Evolutionary conservation across 1,284 basidiomycete genomes (phyloP).

Genomic region (Hypsizygus ulmarius): DNA sequence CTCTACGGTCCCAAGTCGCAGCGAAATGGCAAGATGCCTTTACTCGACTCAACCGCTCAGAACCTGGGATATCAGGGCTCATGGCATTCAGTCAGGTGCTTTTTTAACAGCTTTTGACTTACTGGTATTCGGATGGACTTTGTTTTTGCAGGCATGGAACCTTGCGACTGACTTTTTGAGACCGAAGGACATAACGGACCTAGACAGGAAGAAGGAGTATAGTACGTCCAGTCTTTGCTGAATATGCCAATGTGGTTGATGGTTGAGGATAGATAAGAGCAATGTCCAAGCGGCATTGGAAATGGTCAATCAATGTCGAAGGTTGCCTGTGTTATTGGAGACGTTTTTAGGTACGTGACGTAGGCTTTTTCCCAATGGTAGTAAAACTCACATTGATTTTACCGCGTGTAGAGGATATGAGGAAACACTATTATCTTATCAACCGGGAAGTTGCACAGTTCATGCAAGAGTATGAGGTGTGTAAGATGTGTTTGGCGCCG

Average conservation of each 20-base stretch:
- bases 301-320: constrained; percentile 51
- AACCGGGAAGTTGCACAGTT: constrained; percentile 55
- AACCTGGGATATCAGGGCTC: constrained; percentile 65
- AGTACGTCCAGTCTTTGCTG: constrained; percentile 19
- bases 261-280: constrained; percentile 42
- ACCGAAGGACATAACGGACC: constrained; percentile 49
- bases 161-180: constrained; percentile 54
- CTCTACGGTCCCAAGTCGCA: constrained; percentile 58
- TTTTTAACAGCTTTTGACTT: neutral
- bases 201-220: constrained; percentile 16
- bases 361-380: constrained; percentile 5
- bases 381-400: constrained; percentile 5
- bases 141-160: constrained; percentile 60
- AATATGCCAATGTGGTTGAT: constrained; percentile 7
- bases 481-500: constrained; percentile 9
- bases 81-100: constrained; percentile 61
- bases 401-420: constrained; percentile 53
- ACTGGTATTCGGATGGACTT: constrained; percentile 3
- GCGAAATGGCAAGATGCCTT: constrained; percentile 73
- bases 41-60: constrained; percentile 55
- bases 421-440: constrained; percentile 56
- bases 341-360: constrained; percentile 56
- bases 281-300: constrained; percentile 53
- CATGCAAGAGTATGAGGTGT: constrained; percentile 62
- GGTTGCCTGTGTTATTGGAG: constrained; percentile 62